A percentile compares a stretch with the other conserved stretches of the same genome.
These are phyloP conservation scores for Pseudogymnoascus sp. DNA, from an alignment of 2,329 filamentous ascomycete genomes.

Conservation along the genomic window DNA sequence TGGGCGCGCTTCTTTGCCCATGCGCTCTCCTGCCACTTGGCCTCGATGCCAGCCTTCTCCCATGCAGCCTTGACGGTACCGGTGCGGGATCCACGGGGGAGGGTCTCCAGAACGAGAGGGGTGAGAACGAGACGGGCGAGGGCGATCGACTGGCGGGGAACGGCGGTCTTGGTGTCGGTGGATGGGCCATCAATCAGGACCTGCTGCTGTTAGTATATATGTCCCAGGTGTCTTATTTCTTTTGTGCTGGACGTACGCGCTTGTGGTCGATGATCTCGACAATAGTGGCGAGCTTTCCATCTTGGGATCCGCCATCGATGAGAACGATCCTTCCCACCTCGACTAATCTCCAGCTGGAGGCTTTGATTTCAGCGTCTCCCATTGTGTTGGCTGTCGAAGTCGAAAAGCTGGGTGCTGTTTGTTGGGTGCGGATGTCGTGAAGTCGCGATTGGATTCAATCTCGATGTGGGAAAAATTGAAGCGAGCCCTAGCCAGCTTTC, in stretches of 20 bases:
- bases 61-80: conserved; percentile 79
- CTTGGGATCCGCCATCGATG: conserved; percentile 71
- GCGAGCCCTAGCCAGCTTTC: conserved; percentile 11
- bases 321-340: conserved; percentile 97
- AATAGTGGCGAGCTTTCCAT: conserved; percentile 83
- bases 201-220: conserved; percentile 42
- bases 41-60: conserved; percentile 85
- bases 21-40: conserved; percentile 84
- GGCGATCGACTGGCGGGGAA: conserved; percentile 79
- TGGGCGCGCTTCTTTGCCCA: conserved; percentile 92
- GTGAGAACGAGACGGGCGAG: conserved; percentile 83
- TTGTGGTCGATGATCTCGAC: conserved; percentile 99
- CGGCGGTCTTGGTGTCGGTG: conserved; percentile 66
- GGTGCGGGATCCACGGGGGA: conserved; percentile 77
- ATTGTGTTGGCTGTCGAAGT: conserved; percentile 53
- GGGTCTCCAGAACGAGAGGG: conserved; percentile 75
- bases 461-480: conserved; percentile 12
- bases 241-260: conserved; percentile 66
- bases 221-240: conserved; percentile 14
- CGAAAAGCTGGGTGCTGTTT: conserved; percentile 11
- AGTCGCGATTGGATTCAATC: conserved; percentile 10
- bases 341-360: conserved; percentile 87
- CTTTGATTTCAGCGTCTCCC: conserved; percentile 75
- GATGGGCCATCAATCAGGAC: conserved; percentile 94
- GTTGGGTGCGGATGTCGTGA: conserved; percentile 10